Evolutionary conservation across 192 early-diverging fungal genomes (phyloP).

Genomic region (Coemansia sp.): DNA sequence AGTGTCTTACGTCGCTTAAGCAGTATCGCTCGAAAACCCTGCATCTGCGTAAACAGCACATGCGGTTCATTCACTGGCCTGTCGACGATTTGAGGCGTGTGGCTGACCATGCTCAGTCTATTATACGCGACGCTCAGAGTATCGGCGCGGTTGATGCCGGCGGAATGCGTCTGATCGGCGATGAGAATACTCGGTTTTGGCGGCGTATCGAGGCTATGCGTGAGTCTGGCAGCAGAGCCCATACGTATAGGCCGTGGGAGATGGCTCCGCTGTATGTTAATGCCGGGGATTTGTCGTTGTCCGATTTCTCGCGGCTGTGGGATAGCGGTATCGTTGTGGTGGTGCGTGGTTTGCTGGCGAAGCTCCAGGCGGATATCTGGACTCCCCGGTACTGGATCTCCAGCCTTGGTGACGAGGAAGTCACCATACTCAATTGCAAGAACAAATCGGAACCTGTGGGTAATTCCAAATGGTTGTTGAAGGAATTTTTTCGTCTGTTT

Average conservation of each 20-base stretch:
- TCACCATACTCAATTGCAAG: slow-evolving; percentile 60
- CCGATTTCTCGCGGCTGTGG: slow-evolving; percentile 48
- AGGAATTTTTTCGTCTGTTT: slow-evolving; percentile 58
- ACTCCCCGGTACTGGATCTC: slow-evolving; percentile 36
- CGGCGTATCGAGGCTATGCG: slow-evolving; percentile 3
- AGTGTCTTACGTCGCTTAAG: not conserved
- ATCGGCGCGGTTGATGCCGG: slow-evolving; percentile 11
- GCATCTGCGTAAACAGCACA: slow-evolving; percentile 27
- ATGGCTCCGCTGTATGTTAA: slow-evolving; percentile 24
- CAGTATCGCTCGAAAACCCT: slow-evolving; percentile 12
- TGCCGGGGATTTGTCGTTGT: slow-evolving; percentile 18
- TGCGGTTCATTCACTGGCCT: slow-evolving; percentile 1
- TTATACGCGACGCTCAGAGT: not conserved
- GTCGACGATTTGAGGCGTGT: not conserved
- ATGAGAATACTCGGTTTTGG: slow-evolving; percentile 4
- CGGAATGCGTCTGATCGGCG: slow-evolving; percentile 2
- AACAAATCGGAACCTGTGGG: slow-evolving; percentile 7
- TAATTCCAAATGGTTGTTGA: slow-evolving; percentile 31
- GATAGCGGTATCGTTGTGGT: slow-evolving; percentile 26
- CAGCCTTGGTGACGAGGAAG: slow-evolving; percentile 44
- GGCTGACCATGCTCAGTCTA: not conserved
- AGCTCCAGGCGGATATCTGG: slow-evolving; percentile 25
- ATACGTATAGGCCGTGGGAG: slow-evolving; percentile 41
- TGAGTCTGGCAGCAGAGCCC: slow-evolving; percentile 35
- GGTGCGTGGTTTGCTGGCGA: slow-evolving; percentile 25